Evolutionary conservation across 164 flowering plant genomes (phyloP).

Genomic region (Vitis labrusca): DNA sequence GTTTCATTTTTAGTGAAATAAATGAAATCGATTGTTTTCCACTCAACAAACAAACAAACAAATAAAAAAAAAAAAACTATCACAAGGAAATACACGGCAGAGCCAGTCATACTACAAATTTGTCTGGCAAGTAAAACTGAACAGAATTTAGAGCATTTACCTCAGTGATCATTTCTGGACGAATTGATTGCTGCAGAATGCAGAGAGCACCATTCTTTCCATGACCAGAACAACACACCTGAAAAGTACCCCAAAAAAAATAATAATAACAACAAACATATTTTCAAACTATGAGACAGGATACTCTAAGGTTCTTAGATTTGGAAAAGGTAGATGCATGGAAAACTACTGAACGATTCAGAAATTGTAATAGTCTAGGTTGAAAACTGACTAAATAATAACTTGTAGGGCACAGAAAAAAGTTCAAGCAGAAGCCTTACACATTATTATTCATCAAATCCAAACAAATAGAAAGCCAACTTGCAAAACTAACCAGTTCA

Average conservation of each 20-base stretch:
- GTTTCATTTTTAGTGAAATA: no score
- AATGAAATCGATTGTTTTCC: no score
- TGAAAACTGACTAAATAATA: background rate
- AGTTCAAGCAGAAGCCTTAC: background rate
- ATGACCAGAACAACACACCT: constrained; percentile 99
- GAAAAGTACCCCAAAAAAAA: constrained; percentile 14
- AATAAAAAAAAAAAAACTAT: background rate
- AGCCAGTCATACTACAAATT: no score
- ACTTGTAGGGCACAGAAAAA: background rate
- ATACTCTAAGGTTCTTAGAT: background rate
- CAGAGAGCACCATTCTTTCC: constrained; percentile 95
- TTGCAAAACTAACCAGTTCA: constrained; percentile 71
- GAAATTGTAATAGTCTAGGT: background rate
- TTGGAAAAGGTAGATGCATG: background rate
- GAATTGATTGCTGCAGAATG: constrained; percentile 89
- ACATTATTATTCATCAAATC: background rate
- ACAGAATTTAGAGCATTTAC: constrained; percentile 24
- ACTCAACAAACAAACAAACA: no score
- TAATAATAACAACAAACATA: background rate
- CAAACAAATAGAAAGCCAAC: background rate
- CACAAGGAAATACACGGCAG: background rate
- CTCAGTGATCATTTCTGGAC: constrained; percentile 96
- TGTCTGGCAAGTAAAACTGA: no score
- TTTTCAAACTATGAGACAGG: background rate
- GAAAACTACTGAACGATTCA: background rate